phyloP scores from a whole-genome alignment of 768 basidiomycete species.

The Suillus weaverae region DNA sequence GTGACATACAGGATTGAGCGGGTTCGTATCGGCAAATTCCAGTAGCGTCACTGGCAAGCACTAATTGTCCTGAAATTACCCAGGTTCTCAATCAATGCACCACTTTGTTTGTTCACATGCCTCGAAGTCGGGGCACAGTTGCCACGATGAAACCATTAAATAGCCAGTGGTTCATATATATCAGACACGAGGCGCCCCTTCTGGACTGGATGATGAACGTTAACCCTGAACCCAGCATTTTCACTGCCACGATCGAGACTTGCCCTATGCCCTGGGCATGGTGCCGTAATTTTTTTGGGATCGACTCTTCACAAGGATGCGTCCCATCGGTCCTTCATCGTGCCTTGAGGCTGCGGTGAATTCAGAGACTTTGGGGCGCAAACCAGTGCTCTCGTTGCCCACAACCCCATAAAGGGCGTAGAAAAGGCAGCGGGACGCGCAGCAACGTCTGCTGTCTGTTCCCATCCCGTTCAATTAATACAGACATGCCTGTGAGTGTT shows the following conservation, averaged over 20 bases:
- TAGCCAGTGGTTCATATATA: not conserved
- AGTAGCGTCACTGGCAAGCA: too few species aligned
- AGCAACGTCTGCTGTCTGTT: constrained; percentile 2
- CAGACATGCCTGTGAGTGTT: constrained; percentile 30
- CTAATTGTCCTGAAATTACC: too few species aligned
- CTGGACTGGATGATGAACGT: constrained; percentile 11
- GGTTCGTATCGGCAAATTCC: too few species aligned
- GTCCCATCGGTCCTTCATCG: constrained; percentile 4
- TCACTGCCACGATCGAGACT: constrained; percentile 11
- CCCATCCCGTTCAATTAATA: constrained; percentile 1
- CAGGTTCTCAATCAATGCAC: not conserved
- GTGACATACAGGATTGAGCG: too few species aligned
- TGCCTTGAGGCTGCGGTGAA: constrained; percentile 16
- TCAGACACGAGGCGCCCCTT: not conserved
- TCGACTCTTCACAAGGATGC: constrained; percentile 8
- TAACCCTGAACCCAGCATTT: constrained; percentile 30
- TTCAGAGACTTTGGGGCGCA: constrained; percentile 12
- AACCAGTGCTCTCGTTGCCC: constrained; percentile 24
- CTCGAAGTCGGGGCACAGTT: not conserved
- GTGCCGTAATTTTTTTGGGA: not conserved
- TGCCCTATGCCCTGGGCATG: constrained; percentile 33
- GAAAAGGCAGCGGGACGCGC: constrained; percentile 26
- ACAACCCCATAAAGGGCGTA: constrained; percentile 28
- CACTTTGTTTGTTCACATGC: not conserved
- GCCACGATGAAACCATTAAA: not conserved